Conservation (phyloP, 2,329 filamentous ascomycete species). For the Penicillium olsonii region DNA sequence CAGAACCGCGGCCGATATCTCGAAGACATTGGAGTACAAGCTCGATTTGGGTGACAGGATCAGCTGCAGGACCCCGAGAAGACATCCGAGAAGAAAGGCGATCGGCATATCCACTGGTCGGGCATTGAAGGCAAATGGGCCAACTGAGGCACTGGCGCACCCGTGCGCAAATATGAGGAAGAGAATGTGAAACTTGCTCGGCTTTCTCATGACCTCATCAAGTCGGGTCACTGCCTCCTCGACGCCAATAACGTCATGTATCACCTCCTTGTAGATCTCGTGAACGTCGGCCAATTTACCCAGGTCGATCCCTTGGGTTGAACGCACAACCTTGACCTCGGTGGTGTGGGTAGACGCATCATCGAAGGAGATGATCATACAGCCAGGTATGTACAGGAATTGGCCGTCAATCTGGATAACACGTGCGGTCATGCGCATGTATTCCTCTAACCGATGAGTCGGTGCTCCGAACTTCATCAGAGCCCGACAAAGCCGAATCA, state of each 20-base stretch:
- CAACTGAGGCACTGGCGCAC: conserved; percentile 72
- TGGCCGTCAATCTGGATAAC: conserved; percentile 86
- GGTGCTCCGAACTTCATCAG: conserved; percentile 90
- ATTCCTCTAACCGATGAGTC: conserved; percentile 85
- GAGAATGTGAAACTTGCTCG: conserved; percentile 57
- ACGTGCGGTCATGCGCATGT: conserved; percentile 86
- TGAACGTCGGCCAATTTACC: conserved; percentile 48
- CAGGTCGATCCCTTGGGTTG: conserved; percentile 46
- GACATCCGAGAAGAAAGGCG: conserved; percentile 71
- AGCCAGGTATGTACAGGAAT: conserved; percentile 86
- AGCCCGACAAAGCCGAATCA: conserved; percentile 79
- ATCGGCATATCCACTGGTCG: conserved; percentile 77
- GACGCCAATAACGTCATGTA: conserved; percentile 49
- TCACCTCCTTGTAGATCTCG: conserved; percentile 50
- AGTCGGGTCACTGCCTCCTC: conserved; percentile 48
- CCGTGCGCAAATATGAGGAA: conserved; percentile 69
- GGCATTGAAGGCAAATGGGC: conserved; percentile 77
- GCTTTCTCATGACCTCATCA: conserved; percentile 57
- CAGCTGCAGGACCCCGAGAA: conserved; percentile 74
- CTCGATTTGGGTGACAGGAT: conserved; percentile 73
- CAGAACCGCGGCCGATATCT: conserved; percentile 63
- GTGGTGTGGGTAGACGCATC: conserved; percentile 49
- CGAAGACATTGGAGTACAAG: conserved; percentile 65
- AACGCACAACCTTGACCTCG: conserved; percentile 48
- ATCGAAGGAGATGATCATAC: conserved; percentile 92